Base-by-base conservation (phyloP, 768 basidiomycete genomes). In the Lentinula raphanica region DNA sequence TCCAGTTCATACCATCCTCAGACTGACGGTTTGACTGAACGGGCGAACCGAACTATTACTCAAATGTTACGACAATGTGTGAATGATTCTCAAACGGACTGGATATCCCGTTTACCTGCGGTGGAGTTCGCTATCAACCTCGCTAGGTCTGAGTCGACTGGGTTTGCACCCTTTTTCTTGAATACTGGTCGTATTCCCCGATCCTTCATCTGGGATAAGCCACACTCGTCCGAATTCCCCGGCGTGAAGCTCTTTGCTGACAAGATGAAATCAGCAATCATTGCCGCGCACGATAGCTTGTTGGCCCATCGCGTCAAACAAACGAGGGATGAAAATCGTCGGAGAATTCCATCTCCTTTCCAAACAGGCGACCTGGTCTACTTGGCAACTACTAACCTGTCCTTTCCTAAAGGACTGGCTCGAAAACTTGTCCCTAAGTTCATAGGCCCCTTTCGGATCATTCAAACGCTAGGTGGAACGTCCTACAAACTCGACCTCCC, bases 361-460 rank as follows among this genome's bases (percentile, higher is more conserved):
- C 1, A 1, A 35, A 35, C 13, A 9, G 68, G 63, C 0, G 73
- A 74, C 50, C 59, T 72, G 7, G 63, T 68, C 0, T 75, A 73
- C 39, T 35, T 76, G 3, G 71, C 71, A 0, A 73, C 70, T 0
- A 58, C 68, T 28, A 73, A 76, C 56, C 51, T 76, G 2, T 23
- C 54, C 0, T 21, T 75, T 3, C 73, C 70, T 0, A 73, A 71
- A 36, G 68, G 66, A 5, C 38, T 66, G 4, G 72, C 72, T 0
- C 49, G 64, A 2, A 77, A 76, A 45, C 62, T 77, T 0, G n/a
- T 66, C 0, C 76, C 71, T 0, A 71, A 71, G 36, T 75, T 60
- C 48, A 64, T 76, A 17, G 72, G 75, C 1, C 75, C 74, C 0
- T 75, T 60, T 42, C 48, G 54, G 3, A 68, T 76, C 3, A 0